A percentile compares a stretch with the other conserved stretches of the same genome.
Evolutionary conservation across 2,329 filamentous ascomycete genomes (phyloP).

Genomic region (Cryphonectria nitschkei): DNA sequence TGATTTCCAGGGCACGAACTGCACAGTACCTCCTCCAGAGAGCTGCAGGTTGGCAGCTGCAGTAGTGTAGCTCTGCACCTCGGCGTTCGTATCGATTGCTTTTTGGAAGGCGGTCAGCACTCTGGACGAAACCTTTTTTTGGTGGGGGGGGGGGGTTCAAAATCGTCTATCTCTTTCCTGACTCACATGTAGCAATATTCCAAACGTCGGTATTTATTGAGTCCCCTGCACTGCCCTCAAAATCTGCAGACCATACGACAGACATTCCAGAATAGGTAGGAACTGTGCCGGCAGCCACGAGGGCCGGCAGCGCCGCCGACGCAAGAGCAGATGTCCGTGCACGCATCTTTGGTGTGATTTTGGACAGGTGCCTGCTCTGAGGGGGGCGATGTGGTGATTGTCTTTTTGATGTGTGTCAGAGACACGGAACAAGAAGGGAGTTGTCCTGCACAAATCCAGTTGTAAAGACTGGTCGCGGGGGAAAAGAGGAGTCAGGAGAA

Average conservation of each 20-base stretch:
- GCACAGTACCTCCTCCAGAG: slow-evolving; percentile 53
- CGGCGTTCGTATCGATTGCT: slow-evolving; percentile 54
- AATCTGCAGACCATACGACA: slow-evolving; percentile 49
- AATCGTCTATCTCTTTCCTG: too few species aligned
- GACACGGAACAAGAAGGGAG: neutral
- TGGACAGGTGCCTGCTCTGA: neutral
- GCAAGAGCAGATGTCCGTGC: slow-evolving; percentile 33
- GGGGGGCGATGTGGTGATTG: neutral
- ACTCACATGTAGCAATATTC: slow-evolving; percentile 43
- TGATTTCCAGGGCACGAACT: slow-evolving; percentile 53
- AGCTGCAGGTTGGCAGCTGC: slow-evolving; percentile 53
- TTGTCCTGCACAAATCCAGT: neutral
- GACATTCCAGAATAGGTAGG: slow-evolving; percentile 46
- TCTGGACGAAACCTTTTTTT: neutral
- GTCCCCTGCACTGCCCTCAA: slow-evolving; percentile 42
- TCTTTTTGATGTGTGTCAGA: neutral
- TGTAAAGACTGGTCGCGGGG: neutral
- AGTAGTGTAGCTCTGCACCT: slow-evolving; percentile 54
- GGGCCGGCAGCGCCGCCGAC: slow-evolving; percentile 34
- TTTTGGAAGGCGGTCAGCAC: slow-evolving; percentile 24
- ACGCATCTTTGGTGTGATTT: slow-evolving; percentile 21
- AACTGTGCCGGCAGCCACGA: slow-evolving; percentile 42
- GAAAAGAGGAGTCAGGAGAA: neutral
- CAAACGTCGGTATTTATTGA: slow-evolving; percentile 44
- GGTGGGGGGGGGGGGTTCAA: too few species aligned